These are phyloP conservation scores for Mortierella sp. DNA, from an alignment of 371 early-diverging fungal species.

Conservation along the genomic window DNA sequence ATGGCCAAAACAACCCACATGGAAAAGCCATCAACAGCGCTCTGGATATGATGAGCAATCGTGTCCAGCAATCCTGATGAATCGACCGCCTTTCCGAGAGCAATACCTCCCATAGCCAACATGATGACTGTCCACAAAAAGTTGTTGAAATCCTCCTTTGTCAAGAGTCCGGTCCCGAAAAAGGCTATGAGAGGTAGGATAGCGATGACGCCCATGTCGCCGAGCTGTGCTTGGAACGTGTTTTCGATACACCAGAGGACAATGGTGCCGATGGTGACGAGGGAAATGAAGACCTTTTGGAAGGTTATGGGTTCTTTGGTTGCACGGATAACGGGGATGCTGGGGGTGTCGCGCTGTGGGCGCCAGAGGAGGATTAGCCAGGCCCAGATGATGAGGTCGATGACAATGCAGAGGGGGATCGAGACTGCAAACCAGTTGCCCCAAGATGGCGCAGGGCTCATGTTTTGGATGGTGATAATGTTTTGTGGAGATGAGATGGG, in stretches of 20 bases:
- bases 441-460: constrained; percentile 83
- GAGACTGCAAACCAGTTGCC: constrained; percentile 75
- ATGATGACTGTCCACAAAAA: constrained; percentile 85
- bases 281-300: constrained; percentile 74
- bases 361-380: constrained; percentile 70
- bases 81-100: constrained; percentile 87
- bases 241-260: constrained; percentile 83
- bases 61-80: constrained; percentile 80
- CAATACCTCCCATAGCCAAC: constrained; percentile 92
- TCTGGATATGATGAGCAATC: constrained; percentile 80
- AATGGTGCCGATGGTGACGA: constrained; percentile 78
- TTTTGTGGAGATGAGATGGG: constrained; percentile 91
- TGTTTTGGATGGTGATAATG: constrained; percentile 80
- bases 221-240: constrained; percentile 71
- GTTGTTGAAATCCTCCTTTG: constrained; percentile 89
- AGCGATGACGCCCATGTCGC: constrained; percentile 90
- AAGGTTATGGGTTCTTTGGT: constrained; percentile 70
- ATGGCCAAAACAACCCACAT: constrained; percentile 77
- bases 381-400: constrained; percentile 80
- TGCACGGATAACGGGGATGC: constrained; percentile 69
- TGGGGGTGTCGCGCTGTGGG: constrained; percentile 72
- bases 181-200: constrained; percentile 85
- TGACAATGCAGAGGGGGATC: constrained; percentile 72
- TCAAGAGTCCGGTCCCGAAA: constrained; percentile 83
- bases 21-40: constrained; percentile 73